phyloP scores from a whole-genome alignment of 208 protist genomes.

The Leishmania braziliensis region DNA sequence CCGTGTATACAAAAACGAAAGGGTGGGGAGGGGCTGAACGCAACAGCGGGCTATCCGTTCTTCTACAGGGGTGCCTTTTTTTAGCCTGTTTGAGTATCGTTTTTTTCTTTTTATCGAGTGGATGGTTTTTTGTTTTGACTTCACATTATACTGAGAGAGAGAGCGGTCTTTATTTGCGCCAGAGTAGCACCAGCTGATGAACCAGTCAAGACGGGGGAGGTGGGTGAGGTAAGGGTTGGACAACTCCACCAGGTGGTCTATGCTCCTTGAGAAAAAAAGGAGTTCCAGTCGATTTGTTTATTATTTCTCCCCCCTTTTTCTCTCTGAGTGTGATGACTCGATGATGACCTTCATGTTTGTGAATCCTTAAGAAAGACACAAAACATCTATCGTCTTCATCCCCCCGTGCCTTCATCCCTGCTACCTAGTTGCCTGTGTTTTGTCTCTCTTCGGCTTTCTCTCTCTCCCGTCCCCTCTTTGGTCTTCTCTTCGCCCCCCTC shows the following conservation, averaged over 20 bases:
- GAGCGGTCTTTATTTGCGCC: not conserved
- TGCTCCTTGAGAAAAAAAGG: not conserved
- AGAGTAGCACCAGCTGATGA: not conserved
- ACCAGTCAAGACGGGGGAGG: not conserved
- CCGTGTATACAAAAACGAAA: not conserved
- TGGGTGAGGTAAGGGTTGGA: not conserved
- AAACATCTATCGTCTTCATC: not conserved
- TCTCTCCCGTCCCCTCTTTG: not conserved
- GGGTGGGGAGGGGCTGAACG: not conserved
- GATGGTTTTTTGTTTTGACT: not conserved
- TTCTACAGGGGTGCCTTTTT: not conserved
- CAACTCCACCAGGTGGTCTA: not conserved
- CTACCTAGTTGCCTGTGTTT: not conserved
- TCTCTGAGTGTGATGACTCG: not conserved
- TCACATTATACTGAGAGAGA: not conserved
- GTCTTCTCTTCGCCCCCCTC: not conserved
- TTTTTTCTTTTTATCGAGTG: not conserved
- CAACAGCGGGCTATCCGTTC: not conserved
- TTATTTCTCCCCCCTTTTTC: not conserved
- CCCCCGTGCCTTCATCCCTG: not conserved
- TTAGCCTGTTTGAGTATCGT: not conserved
- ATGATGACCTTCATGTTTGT: not conserved
- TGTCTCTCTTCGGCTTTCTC: not conserved
- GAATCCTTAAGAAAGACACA: not conserved
- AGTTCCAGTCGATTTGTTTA: not conserved